Conservation (phyloP, 169 alveolate species). For the Plasmodium reichenowi region DNA sequence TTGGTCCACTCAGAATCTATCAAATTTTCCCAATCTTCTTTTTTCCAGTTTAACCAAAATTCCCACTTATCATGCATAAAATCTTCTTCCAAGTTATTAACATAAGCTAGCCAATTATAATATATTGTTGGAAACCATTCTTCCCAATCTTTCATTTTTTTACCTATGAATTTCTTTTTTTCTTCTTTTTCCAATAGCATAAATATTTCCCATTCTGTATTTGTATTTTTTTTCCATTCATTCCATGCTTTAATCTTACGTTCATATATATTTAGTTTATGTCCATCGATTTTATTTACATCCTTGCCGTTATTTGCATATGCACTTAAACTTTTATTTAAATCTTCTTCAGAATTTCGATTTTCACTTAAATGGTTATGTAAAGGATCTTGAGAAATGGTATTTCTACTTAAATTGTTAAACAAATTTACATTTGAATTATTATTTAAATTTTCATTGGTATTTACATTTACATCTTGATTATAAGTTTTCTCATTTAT, state of each 20-base stretch:
- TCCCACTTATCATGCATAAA: slow-evolving; percentile 11
- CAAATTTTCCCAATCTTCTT: slow-evolving; percentile 22
- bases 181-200: slow-evolving; percentile 11
- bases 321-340: background rate
- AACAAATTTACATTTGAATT: too few species aligned
- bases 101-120: slow-evolving; percentile 37
- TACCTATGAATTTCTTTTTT: slow-evolving; percentile 7
- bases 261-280: background rate
- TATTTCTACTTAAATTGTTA: too few species aligned
- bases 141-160: slow-evolving; percentile 30
- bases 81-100: slow-evolving; percentile 38
- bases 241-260: slow-evolving; percentile 30
- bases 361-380: too few species aligned
- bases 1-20: slow-evolving; percentile 38
- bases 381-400: too few species aligned
- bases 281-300: slow-evolving; percentile 1
- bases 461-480: background rate
- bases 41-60: slow-evolving; percentile 22
- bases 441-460: background rate
- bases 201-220: slow-evolving; percentile 10
- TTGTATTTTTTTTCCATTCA: slow-evolving; percentile 26
- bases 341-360: too few species aligned
- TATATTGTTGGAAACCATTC: slow-evolving; percentile 31
- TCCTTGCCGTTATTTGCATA: background rate
- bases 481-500: too few species aligned